Base-by-base conservation (phyloP, 164 flowering plant species). In the Euptelea pleiosperma region DNA sequence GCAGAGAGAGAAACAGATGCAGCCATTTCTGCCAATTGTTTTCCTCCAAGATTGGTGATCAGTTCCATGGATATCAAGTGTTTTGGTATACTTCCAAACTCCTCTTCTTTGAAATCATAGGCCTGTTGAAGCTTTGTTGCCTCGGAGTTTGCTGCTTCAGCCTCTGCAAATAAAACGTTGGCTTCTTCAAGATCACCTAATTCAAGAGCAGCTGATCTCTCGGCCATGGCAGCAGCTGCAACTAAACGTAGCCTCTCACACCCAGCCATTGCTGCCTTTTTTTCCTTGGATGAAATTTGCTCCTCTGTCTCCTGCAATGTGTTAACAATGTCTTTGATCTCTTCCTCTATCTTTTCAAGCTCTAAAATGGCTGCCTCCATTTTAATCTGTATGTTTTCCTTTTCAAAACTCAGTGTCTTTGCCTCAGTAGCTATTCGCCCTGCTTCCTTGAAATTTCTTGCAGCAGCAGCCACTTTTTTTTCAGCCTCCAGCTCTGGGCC, bases 391-490 rank as follows among this genome's bases (percentile, higher is more conserved):
- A 77, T 25, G 36, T 51, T 69, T 67, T 88, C 96, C 66, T 72
- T 84, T 57, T 85, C 92, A 58, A 70, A 43, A 30, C 34, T 70
- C 52, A 86, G 66, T 28, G 82, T 58, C 75, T 88, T 88, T 4
- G 80, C 81, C 59, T 88, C 92, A 11, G 86, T 78, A 43, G 96
- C 83, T 68, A 88, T 59, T 56, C 91, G 68, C 41, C 86, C 91
- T 55, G 96, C 96, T 77, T 88, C 96, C 73, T 82, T 88, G 65
- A 88, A 88, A 69, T 88, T 88, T 67, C 96, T 80, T 44, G 87
- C 80, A 60, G 88, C 57, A 52, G 96, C 86, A 54, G 91, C 89
- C 52, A 85, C 89, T 72, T 77, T 85, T 74, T 88, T 88, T 58
- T 88, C 89, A 33, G 89, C 77, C 51, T 88, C 91, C 43, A 88